phyloP scores from a whole-genome alignment of 495 filamentous ascomycete species.

The Emericellopsis terricola region DNA sequence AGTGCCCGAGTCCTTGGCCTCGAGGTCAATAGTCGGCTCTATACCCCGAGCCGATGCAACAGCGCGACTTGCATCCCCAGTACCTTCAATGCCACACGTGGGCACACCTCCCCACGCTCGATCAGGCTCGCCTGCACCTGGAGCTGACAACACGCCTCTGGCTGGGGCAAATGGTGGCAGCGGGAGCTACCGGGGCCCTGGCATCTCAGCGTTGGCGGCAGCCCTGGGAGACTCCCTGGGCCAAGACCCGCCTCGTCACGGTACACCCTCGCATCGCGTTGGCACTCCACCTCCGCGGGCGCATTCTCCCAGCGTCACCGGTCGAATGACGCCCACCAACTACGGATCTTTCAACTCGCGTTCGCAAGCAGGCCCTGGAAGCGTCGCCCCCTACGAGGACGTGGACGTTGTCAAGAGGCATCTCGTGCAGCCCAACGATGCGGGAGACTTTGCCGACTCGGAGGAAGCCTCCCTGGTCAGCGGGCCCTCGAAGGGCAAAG shows the following conservation, averaged over 20 bases:
- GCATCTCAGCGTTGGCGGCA: slow-evolving; percentile 58
- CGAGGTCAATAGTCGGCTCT: slow-evolving; percentile 7
- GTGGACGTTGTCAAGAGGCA: slow-evolving; percentile 68
- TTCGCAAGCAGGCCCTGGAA: slow-evolving; percentile 20
- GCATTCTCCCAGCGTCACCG: slow-evolving; percentile 32
- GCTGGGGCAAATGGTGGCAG: slow-evolving; percentile 1
- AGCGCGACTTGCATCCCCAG: slow-evolving; percentile 53
- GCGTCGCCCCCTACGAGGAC: slow-evolving; percentile 44
- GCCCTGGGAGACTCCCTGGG: slow-evolving; percentile 49
- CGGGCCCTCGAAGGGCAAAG: slow-evolving; percentile 21
- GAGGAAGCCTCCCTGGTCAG: slow-evolving; percentile 9
- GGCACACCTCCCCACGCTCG: slow-evolving; percentile 18
- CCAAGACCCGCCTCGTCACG: slow-evolving; percentile 39
- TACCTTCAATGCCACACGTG: slow-evolving; percentile 30
- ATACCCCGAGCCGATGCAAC: slow-evolving; percentile 45
- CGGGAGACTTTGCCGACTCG: slow-evolving; percentile 5
- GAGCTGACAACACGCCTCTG: neutral
- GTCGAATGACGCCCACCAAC: slow-evolving; percentile 36
- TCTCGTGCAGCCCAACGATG: slow-evolving; percentile 49
- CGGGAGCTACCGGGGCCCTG: slow-evolving; percentile 32
- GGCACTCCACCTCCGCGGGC: slow-evolving; percentile 40
- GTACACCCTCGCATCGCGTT: slow-evolving; percentile 38
- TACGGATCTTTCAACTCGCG: slow-evolving; percentile 65
- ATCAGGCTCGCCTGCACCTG: slow-evolving; percentile 2
- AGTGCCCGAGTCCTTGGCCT: neutral